Evolutionary conservation across 2,329 filamentous ascomycete species (phyloP), one percentile per base, ranked within the genome.

Genomic region (Aspergillus glaucus): DNA sequence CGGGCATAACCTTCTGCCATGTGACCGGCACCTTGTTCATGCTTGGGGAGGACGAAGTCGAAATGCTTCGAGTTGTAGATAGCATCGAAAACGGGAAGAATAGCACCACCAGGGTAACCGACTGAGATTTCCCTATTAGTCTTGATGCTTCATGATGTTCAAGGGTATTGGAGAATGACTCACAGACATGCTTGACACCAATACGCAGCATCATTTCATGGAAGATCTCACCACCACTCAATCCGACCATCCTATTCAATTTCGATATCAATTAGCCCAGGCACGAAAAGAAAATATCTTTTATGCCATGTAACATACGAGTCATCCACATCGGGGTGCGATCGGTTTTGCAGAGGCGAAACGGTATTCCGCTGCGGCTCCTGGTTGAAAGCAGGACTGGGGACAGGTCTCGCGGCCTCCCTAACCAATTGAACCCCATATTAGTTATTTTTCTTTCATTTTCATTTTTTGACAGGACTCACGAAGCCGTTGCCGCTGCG

Each of bases 151-250:
- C 21, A 17, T 19, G 40, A 46, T 28, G 26, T 30, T 34, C 6
- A 41, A 32, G 37, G 15, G 19, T 37, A 34, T 40, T 46, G 34
- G 10, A 28, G 43, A 47, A 49, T 59, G 54, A 85, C 88, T 66
- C 79, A 95, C 89, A 97, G 65, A 97, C 81, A 70, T 96, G 89
- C 76, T 96, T 93, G 49, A 98, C 92, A 60, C 79, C 81, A 61
- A 92, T 87, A 64, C 92, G 81, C 53, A 95, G 79, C 91, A 98
- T 96, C 92, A 97, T 97, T 75, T 97, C 92, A 71, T 97, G 91
- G 73, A 97, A 95, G 61, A 97, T 96, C 72, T 96, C 86, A 66
- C 93, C 93, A 66, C 93, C 92, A 44, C 84, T 95, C 79, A 91
- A 92, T 55, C 92, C 92, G 64, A 97, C 89, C 71, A 97, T 95